Evolutionary conservation across 805 yeast genomes (phyloP), one percentile per base, ranked within the genome.

Genomic region (Myxozyma neglecta): DNA sequence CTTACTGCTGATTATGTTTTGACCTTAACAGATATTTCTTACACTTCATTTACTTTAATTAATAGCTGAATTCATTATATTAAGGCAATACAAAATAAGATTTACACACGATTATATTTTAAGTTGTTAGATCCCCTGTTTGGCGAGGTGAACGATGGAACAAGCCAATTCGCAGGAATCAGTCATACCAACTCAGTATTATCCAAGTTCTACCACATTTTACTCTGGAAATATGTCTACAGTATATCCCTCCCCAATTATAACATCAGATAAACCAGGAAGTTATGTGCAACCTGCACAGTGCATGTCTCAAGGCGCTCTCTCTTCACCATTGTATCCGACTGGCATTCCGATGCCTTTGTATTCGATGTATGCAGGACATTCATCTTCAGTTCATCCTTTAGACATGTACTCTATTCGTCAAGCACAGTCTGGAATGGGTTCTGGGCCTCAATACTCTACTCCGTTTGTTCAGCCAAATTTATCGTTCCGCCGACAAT

Each of bases 361-460:
- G 18, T 62, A 62, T 52, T 36, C 66, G 8, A 53, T 62, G 52
- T 59, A 60, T 54, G 50, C 65, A 13, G 63, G 63, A 3, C 53
- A 53, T 20, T 37, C 62, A 10, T 40, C 50, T 14, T 49, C 54
- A 18, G 10, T 57, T 4, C 24, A 34, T 11, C 9, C 61, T 7
- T 47, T 60, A 42, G 61, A 57, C 18, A 16, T 52, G 50, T 56
- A 45, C 43, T 18, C 53, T 46, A n/a, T 39, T 4, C 48, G 48
- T 9, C 52, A 56, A 24, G 45, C 42, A 3, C 60, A 55, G 29
- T 16, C 45, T 3, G 64, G 57, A 34, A 20, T 45, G 14, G 45
- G 16, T 10, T 32, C 53, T 7, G 44, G 60, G 4, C 32, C 53
- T 10, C 42, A 24, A 11, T 44, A 61, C n/a, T 20, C 48, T 10